Evolutionary conservation across 2,329 filamentous ascomycete genomes (phyloP), one percentile per base, ranked within the genome.

Genomic region (Pestalotiopsis sp.): DNA sequence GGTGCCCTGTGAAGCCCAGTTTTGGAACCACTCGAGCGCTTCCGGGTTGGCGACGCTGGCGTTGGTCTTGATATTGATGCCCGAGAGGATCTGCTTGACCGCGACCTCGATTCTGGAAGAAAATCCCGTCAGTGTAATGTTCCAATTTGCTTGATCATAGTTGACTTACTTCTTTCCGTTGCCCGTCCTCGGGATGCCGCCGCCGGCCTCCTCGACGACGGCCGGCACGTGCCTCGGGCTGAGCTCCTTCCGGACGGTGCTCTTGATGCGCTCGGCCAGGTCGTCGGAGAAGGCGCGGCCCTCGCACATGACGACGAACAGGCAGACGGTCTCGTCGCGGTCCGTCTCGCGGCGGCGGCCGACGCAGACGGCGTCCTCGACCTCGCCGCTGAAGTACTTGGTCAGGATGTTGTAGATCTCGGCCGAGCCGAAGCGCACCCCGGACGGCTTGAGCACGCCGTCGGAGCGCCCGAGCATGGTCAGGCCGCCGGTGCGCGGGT

Each of bases 381-480:
- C 85, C 68, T 95, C 88, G 12, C 86, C 82, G 0, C 90, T 87
- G 75, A 98, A 98, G 80, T 94, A 92, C 72, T 93, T 90, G 1
- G 96, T 88, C 36, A 98, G 83, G n/a, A 98, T 86, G 78, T 97
- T 98, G 81, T 98, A 98, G 23, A 99, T 97, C 83, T 99, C 96
- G 0, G 95, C 94, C 39, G 91, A 94, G 4, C 95, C 95, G 77
- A 99, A 98, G 0, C 95, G 86, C 20, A 99, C 94, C 2, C 96
- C 96, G 0, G 92, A 89, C 0, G 96, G 96, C 78, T 99, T 99
- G 14, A 99, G 83, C 5, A 98, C 93, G 4, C 96, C 96, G 75
- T 99, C 95, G 65, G 92, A 96, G 31, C 95, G 89, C 2, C 96
- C 95, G 0, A 98, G 87, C 95, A 98, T 98, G 72, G 94, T 86